Percentiles rank a stretch among this genome's conserved stretches.
Conservation (phyloP, 345 rosid species). For the Melaleuca quinquenervia region DNA sequence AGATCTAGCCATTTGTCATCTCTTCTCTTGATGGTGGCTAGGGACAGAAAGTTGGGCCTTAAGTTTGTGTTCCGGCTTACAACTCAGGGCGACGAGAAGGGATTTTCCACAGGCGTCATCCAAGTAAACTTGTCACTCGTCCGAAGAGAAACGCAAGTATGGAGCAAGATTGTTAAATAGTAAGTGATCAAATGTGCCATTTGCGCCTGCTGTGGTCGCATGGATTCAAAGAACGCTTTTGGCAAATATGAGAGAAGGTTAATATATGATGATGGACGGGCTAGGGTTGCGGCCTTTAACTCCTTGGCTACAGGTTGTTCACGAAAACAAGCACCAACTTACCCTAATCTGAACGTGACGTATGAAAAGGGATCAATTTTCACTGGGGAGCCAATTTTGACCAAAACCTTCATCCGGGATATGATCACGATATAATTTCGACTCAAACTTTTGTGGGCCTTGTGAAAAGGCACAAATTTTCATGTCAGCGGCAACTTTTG, state of each 20-base stretch:
- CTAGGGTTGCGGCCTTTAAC: background rate
- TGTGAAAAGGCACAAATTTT: background rate
- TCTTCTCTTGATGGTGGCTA: background rate
- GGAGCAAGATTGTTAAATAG: background rate
- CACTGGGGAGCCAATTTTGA: background rate
- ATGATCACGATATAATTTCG: background rate
- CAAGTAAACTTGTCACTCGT: background rate
- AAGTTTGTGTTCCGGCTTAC: background rate
- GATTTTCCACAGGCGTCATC: background rate
- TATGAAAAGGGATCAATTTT: background rate
- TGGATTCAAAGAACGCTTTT: background rate
- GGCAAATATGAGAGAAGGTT: background rate
- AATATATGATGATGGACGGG: background rate
- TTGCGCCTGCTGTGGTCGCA: background rate
- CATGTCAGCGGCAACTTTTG: background rate
- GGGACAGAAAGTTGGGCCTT: background rate
- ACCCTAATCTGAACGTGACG: background rate
- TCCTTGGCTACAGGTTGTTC: accelerated
- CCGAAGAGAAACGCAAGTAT: background rate
- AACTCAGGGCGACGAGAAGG: background rate
- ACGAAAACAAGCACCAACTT: too few relatives aligned
- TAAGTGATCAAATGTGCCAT: background rate
- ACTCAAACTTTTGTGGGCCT: background rate
- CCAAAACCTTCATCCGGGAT: background rate
- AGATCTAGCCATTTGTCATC: background rate